Evolutionary conservation across 2,329 filamentous ascomycete species (phyloP), one percentile per base, ranked within the genome.

Genomic region (Pyrenochaeta sp.): DNA sequence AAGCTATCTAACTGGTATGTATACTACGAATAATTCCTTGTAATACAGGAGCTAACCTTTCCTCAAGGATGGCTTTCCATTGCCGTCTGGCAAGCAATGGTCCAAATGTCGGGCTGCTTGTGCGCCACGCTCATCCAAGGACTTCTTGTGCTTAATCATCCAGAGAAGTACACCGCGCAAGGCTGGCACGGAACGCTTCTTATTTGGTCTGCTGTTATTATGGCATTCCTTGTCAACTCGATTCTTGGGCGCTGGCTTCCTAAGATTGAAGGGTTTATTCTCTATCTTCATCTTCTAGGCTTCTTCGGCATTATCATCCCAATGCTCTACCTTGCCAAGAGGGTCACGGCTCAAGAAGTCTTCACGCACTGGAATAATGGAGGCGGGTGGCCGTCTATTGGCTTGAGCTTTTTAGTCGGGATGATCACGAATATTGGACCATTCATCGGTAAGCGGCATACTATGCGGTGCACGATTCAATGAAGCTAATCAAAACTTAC

Each of bases 271-370:
- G 70, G 72, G 2, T 41, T 73, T 6, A 60, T 77, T 20, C 58
- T 78, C 3, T 58, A 76, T 11, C 41, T 80, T 4, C 77, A 80
- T 41, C 60, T 79, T 18, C 45, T 73, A 8, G 77, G 76, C 3
- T 74, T 79, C 45, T 74, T 79, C 41, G 75, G 69, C 3, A 71
- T 78, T 35, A 54, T 80, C 10, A 72, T 78, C n/a, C 65, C 72
- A 2, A 58, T 79, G 6, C 69, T 70, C 51, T 65, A 69, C 1
- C 63, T 74, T 48, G 69, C 71, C 1, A 68, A 72, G 1, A 66
- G 67, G n/a, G 61, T 60, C 6, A 52, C 59, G 7, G 54, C 71
- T 0, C 5, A 11, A 27, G 65, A 69, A 2, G 74, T 77, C 1
- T 77, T 78, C 40, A 68, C 69, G 3, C 47, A 68, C 1, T 79